Conservation (phyloP, 805 yeast genomes). For the Myxozyma kluyveri region DNA sequence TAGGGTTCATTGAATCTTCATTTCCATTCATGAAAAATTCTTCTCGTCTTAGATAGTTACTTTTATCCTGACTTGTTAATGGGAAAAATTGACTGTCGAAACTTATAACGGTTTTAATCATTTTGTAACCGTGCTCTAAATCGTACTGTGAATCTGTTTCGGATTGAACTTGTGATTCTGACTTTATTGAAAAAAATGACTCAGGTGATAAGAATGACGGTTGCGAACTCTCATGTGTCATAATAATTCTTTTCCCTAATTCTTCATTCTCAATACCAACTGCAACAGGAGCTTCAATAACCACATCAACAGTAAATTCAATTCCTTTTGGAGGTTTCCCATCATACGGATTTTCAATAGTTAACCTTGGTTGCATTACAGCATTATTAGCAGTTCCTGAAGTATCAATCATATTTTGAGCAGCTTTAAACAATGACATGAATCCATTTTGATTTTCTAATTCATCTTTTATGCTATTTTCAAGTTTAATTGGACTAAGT, state of each 20-base stretch:
- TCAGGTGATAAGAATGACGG: no score
- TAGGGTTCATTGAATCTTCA: no score
- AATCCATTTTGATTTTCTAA: no score
- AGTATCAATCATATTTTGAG: not conserved
- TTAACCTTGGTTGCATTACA: conserved; percentile 10
- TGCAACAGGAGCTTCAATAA: conserved; percentile 18
- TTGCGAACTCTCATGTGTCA: not conserved
- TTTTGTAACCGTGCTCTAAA: conserved; percentile 5
- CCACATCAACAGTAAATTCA: conserved; percentile 12
- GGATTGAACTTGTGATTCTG: no score
- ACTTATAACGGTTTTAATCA: conserved; percentile 12
- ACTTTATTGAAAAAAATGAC: no score
- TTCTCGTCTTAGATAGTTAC: no score
- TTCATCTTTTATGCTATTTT: not conserved
- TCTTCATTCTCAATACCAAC: conserved; percentile 5
- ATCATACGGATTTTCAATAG: conserved; percentile 8
- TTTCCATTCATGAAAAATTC: no score
- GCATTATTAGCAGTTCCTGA: conserved; percentile 7
- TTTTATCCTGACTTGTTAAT: conserved; percentile 1
- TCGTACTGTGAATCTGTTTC: no score
- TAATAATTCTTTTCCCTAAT: not conserved
- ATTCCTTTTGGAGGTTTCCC: conserved; percentile 5
- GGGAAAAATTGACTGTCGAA: conserved; percentile 11
- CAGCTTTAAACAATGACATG: not conserved
- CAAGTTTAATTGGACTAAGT: not conserved